Evolutionary conservation across 768 basidiomycete species (phyloP).

Genomic region (Polyporus arcularius): DNA sequence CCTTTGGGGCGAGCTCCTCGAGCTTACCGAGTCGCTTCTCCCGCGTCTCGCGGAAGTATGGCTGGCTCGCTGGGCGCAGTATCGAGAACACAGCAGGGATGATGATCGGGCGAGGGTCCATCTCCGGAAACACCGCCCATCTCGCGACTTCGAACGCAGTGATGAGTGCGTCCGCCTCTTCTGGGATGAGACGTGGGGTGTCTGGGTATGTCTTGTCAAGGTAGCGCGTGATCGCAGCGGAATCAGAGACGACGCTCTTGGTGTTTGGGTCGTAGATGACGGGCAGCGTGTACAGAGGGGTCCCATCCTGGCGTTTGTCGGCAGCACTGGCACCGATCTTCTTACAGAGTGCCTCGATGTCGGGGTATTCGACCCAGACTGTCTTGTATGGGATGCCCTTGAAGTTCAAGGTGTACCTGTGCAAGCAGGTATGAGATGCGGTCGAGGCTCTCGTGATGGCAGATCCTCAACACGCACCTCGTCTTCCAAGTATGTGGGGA

Average conservation of each 20-base stretch:
- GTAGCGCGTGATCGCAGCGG: slow-evolving; percentile 30
- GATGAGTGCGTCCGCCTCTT: slow-evolving; percentile 30
- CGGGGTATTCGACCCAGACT: slow-evolving; percentile 52
- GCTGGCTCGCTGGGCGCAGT: slow-evolving; percentile 13
- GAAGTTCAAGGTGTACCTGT: slow-evolving; percentile 37
- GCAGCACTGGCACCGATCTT: slow-evolving; percentile 41
- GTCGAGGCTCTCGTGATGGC: no score
- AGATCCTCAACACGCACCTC: slow-evolving; percentile 23
- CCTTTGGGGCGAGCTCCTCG: slow-evolving; percentile 31
- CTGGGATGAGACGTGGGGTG: slow-evolving; percentile 36
- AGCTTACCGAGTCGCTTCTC: slow-evolving; percentile 36
- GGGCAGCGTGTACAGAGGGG: slow-evolving; percentile 28
- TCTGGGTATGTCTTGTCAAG: slow-evolving; percentile 31
- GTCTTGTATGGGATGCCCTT: slow-evolving; percentile 46
- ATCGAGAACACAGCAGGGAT: slow-evolving; percentile 10
- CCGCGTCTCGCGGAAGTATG: slow-evolving; percentile 37
- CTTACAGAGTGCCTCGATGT: slow-evolving; percentile 41
- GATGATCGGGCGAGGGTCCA: slow-evolving; percentile 9
- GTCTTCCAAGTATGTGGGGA: slow-evolving; percentile 25
- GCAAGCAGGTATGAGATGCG: no score
- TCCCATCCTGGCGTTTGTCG: slow-evolving; percentile 23
- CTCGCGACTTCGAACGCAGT: slow-evolving; percentile 25
- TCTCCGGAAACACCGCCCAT: neutral
- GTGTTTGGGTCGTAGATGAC: slow-evolving; percentile 32
- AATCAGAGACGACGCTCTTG: slow-evolving; percentile 23